Conservation (phyloP, 495 filamentous ascomycete species). For the Lophium mytilinum region DNA sequence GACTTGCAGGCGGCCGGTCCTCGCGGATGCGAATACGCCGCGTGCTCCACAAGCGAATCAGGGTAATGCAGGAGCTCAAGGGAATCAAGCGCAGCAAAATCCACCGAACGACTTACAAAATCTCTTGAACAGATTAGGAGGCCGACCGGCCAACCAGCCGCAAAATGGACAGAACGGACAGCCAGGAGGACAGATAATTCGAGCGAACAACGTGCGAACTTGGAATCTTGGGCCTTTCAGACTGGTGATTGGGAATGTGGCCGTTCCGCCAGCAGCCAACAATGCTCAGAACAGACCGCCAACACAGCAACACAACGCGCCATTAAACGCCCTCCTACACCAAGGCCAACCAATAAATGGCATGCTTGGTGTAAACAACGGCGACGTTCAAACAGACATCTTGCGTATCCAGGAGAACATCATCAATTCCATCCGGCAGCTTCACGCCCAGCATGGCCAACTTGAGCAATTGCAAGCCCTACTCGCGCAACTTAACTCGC, state of each 20-base stretch:
- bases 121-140: background rate
- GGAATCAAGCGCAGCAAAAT: constrained; percentile 11
- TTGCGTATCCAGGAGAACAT: constrained; percentile 25
- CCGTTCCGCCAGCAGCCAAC: constrained; percentile 6
- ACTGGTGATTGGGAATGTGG: constrained; percentile 37
- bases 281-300: constrained; percentile 6
- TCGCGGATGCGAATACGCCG: constrained; percentile 30
- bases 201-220: constrained; percentile 33
- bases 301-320: constrained; percentile 1
- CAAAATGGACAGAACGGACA: constrained; percentile 22
- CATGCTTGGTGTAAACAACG: constrained; percentile 1
- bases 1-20: constrained; percentile 80
- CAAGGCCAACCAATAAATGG: background rate
- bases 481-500: constrained; percentile 14
- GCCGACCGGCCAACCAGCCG: constrained; percentile 9
- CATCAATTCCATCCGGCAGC: constrained; percentile 20
- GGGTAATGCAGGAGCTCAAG: constrained; percentile 10
- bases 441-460: constrained; percentile 20
- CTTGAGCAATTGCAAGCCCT: constrained; percentile 19
- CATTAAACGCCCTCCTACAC: background rate
- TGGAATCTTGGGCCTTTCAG: constrained; percentile 56
- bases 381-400: constrained; percentile 23
- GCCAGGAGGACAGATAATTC: constrained; percentile 25
- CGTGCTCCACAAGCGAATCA: constrained; percentile 10
- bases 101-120: constrained; percentile 8